Base-by-base conservation (phyloP, 805 yeast genomes). In the Spathaspora boniae region DNA sequence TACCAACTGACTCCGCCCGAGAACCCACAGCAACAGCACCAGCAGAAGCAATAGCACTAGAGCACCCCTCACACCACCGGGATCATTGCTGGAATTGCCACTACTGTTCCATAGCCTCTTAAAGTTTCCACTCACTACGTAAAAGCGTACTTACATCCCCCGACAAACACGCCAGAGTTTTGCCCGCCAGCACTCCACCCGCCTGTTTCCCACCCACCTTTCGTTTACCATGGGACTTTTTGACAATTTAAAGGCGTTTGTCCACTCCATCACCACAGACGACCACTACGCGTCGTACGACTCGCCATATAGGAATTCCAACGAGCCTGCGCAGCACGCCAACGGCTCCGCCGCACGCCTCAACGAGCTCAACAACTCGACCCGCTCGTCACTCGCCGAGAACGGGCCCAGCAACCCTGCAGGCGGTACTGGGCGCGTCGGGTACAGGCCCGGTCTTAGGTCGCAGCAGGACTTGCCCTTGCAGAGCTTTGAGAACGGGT, bases 261-360 rank as follows among this genome's bases (percentile, higher is more conserved):
- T 60, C 27, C 69, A 76, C 47, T 72, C 78, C 18, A 65, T 76
- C 26, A 75, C 80, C 6, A 76, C 82, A 3, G 72, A 69, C 6
- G 82, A 76, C 44, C 81, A 76, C 48, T 76, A 76, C 49, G 82
- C 82, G 16, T 68, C 74, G 26, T 76, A 70, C 41, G 77, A 68
- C 9, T 61, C 62, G 12, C 60, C 64, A 3, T 56, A 55, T 35
- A 53, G 47, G 33, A n/a, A n/a, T n/a, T 50, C 52, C 34, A 46
- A 27, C 7, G 32, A 29, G 5, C 5, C 35, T 23, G 34, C 41
- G 12, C 26, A 21, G 21, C 26, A 21, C 9, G 26, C 42, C 6
- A 46, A 45, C 33, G 47, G 51, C 14, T 50, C 61, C 2, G 46
- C 53, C 16, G 50, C 66, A n/a, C 48, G 70, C 16, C 57, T 65